These are phyloP conservation scores for Blechomonas ayalai DNA, from an alignment of 208 protist species.

Conservation along the genomic window DNA sequence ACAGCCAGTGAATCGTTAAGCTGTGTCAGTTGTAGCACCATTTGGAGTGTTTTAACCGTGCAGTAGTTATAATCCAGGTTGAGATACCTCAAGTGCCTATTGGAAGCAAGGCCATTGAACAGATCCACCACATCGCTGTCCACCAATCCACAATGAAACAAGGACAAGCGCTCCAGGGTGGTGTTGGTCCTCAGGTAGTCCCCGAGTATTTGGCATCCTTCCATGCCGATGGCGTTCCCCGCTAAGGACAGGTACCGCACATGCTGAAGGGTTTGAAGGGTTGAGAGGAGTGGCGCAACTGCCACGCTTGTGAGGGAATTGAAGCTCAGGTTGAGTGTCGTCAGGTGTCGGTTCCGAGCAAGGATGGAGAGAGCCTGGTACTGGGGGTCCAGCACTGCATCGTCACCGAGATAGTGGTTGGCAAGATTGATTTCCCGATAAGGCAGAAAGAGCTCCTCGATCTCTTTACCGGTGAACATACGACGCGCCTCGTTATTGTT, in stretches of 20 bases:
- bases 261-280: slow-evolving; percentile 6
- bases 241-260: slow-evolving; percentile 40
- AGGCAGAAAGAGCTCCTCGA: slow-evolving; percentile 3
- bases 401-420: slow-evolving; percentile 40
- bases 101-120: slow-evolving; percentile 26
- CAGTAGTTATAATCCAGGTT: slow-evolving; percentile 43
- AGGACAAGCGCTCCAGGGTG: slow-evolving; percentile 31
- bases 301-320: slow-evolving; percentile 27
- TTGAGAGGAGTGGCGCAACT: slow-evolving; percentile 19
- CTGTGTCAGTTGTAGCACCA: slow-evolving; percentile 24
- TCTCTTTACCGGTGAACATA: slow-evolving; percentile 8
- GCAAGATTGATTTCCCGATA: slow-evolving; percentile 22
- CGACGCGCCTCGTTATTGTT: slow-evolving; percentile 7
- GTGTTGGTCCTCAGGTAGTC: slow-evolving; percentile 31
- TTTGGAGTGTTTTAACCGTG: slow-evolving; percentile 16
- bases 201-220: slow-evolving; percentile 9
- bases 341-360: slow-evolving; percentile 18
- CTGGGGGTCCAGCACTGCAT: slow-evolving; percentile 7
- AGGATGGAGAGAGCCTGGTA: slow-evolving; percentile 20
- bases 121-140: slow-evolving; percentile 41
- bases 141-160: slow-evolving; percentile 56
- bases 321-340: slow-evolving; percentile 45
- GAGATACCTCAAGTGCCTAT: slow-evolving; percentile 28
- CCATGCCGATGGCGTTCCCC: slow-evolving; percentile 41
- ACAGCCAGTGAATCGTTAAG: slow-evolving; percentile 18